Evolutionary conservation across 1,284 basidiomycete species (phyloP).

Genomic region (Boletus sp.): DNA sequence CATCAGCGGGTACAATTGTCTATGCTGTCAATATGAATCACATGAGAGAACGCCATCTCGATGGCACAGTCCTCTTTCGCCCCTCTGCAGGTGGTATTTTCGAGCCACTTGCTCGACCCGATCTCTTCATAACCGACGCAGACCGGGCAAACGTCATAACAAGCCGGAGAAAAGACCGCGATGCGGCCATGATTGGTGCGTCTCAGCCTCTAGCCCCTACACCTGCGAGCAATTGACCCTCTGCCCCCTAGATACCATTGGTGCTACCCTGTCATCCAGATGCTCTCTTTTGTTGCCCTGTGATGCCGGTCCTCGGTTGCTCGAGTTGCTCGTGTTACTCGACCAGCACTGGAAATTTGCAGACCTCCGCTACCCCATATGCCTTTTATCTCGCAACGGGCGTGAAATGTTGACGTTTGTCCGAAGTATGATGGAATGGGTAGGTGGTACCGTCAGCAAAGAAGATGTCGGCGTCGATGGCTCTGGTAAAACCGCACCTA

Average conservation of each 20-base stretch:
- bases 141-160: conserved; percentile 80
- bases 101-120: conserved; percentile 84
- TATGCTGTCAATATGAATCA: conserved; percentile 98
- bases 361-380: conserved; percentile 80
- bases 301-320: conserved; percentile 88
- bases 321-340: conserved; percentile 91
- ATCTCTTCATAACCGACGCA: conserved; percentile 91
- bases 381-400: conserved; percentile 86
- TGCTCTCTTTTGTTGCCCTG: conserved; percentile 87
- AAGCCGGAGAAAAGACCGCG: conserved; percentile 87
- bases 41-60: conserved; percentile 92
- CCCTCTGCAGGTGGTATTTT: conserved; percentile 73
- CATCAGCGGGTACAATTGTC: conserved; percentile 91
- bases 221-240: conserved; percentile 3
- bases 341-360: conserved; percentile 98
- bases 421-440: conserved; percentile 98
- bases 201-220: conserved; percentile 2
- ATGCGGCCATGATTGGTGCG: conserved; percentile 82
- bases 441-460: conserved; percentile 89
- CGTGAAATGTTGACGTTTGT: conserved; percentile 94
- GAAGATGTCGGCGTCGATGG: conserved; percentile 81
- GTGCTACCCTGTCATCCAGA: conserved; percentile 72
- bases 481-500: conserved; percentile 46
- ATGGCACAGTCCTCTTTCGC: conserved; percentile 85
- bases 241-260: conserved; percentile 53